phyloP scores from a whole-genome alignment of 1,284 basidiomycete species.

The Cryptococcus amylolentus region DNA sequence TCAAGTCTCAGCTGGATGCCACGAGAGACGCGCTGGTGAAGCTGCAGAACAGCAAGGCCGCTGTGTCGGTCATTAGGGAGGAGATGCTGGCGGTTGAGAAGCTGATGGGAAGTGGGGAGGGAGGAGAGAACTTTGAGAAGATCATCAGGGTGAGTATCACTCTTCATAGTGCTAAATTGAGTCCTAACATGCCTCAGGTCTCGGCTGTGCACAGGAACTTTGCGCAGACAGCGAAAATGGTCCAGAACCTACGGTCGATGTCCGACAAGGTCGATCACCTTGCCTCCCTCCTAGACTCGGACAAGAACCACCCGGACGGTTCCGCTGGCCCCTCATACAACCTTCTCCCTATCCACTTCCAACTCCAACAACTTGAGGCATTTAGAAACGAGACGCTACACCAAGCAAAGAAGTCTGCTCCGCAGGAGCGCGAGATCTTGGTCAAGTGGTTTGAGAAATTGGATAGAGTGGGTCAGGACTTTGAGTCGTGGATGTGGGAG shows the following conservation, averaged over 20 bases:
- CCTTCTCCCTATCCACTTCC: conserved; percentile 84
- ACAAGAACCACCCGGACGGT: conserved; percentile 62
- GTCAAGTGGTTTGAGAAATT: conserved; percentile 82
- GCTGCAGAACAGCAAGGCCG: conserved; percentile 73
- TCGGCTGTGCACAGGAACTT: conserved; percentile 95
- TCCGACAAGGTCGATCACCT: conserved; percentile 75
- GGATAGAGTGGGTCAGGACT: conserved; percentile 72
- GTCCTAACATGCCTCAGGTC: conserved; percentile 56
- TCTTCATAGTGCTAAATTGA: background rate
- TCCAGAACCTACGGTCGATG: conserved; percentile 87
- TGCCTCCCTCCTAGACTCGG: conserved; percentile 70
- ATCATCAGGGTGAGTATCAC: conserved; percentile 70
- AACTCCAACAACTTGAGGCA: conserved; percentile 80
- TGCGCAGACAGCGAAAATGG: conserved; percentile 90
- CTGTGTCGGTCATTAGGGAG: conserved; percentile 83
- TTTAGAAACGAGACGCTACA: conserved; percentile 93
- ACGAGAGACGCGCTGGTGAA: conserved; percentile 85
- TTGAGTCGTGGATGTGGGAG: conserved; percentile 81
- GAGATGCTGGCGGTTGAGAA: conserved; percentile 87
- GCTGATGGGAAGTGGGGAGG: conserved; percentile 49
- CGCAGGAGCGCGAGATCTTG: conserved; percentile 59
- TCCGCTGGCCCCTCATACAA: conserved; percentile 75
- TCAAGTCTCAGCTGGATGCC: conserved; percentile 88
- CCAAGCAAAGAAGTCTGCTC: conserved; percentile 73
- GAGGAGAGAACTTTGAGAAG: conserved; percentile 69